These are phyloP conservation scores for Diaporthe longicolla DNA, from an alignment of 2,329 filamentous ascomycete genomes.

Conservation along the genomic window DNA sequence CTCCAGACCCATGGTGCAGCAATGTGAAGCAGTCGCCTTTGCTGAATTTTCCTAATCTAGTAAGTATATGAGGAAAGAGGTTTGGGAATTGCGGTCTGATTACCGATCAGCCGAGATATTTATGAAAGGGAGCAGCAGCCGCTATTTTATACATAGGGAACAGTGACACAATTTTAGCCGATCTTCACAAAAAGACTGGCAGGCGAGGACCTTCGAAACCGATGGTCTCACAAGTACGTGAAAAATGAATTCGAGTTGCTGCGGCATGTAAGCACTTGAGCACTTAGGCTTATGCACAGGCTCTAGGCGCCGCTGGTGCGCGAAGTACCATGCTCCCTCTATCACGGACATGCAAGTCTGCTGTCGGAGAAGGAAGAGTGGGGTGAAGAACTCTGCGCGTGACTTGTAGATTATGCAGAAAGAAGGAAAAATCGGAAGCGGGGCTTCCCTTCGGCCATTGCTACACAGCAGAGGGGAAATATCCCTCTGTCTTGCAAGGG, in stretches of 20 bases:
- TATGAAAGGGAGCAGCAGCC: neutral
- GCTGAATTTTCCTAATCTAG: neutral
- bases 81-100: neutral
- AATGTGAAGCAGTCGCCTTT: neutral
- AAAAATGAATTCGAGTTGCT: neutral
- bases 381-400: neutral
- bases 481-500: neutral
- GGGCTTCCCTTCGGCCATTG: neutral
- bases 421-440: neutral
- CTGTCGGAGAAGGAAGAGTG: neutral
- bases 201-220: neutral
- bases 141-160: neutral
- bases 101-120: too few relatives aligned
- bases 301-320: neutral
- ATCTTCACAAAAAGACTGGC: neutral
- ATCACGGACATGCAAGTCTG: neutral
- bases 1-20: neutral
- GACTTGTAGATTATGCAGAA: neutral
- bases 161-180: too few relatives aligned
- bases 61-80: neutral
- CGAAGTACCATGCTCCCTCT: conserved; percentile 1
- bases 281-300: neutral
- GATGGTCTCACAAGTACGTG: neutral
- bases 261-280: neutral
- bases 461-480: neutral